phyloP scores from a whole-genome alignment of 1,284 basidiomycete species.

The Boletus sp. region DNA sequence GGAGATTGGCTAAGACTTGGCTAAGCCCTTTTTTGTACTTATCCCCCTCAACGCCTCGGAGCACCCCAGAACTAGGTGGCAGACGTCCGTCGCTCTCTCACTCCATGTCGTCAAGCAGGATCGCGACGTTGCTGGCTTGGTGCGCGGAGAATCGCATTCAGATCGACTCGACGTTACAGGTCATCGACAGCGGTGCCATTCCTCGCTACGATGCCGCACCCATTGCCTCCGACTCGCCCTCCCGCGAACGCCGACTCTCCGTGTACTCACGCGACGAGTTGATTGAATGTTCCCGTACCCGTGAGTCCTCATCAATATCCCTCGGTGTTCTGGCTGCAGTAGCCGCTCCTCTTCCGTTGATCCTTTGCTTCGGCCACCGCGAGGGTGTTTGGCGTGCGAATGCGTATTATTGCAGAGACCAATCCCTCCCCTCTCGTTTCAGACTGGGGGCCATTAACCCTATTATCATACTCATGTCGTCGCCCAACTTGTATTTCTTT shows the following conservation, averaged over 20 bases:
- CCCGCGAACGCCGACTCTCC: conserved; percentile 33
- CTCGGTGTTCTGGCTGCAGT: conserved; percentile 9
- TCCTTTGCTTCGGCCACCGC: neutral
- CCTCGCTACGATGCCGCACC: neutral
- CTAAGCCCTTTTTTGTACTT: conserved; percentile 25
- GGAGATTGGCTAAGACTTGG: conserved; percentile 16
- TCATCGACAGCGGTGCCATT: conserved; percentile 24
- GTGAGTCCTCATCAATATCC: conserved; percentile 34
- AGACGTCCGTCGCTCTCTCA: neutral
- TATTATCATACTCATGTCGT: conserved; percentile 1
- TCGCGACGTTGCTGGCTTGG: conserved; percentile 40
- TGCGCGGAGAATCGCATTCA: conserved; percentile 41
- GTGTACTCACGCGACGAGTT: conserved; percentile 38
- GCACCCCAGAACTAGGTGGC: conserved; percentile 2
- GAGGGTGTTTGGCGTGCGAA: neutral
- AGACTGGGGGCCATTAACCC: neutral
- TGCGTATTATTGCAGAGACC: conserved; percentile 1
- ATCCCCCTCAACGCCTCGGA: conserved; percentile 20
- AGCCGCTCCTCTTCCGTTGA: conserved; percentile 1
- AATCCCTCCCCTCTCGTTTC: conserved; percentile 2
- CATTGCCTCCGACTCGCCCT: conserved; percentile 7
- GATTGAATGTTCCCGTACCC: conserved; percentile 38
- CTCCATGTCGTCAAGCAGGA: conserved; percentile 20
- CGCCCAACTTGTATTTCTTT: neutral
- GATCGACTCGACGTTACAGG: conserved; percentile 44